Evolutionary conservation across 805 yeast species (phyloP).

Genomic region (Yarrowia divulgata): DNA sequence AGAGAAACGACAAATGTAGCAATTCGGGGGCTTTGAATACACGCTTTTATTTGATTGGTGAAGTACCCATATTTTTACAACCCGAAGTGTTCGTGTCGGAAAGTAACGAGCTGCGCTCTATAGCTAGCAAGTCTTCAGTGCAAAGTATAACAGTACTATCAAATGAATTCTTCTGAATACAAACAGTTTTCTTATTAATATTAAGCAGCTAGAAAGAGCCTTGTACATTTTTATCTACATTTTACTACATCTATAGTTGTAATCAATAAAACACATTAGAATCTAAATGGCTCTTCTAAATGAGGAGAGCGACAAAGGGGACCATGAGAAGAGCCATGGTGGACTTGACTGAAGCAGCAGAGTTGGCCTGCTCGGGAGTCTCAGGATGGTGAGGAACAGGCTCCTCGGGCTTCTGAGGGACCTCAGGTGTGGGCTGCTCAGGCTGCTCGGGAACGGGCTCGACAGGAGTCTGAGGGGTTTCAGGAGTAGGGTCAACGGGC

Average conservation of each 20-base stretch:
- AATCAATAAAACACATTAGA: slow-evolving; percentile 6
- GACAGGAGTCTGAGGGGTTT: background rate
- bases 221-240: background rate
- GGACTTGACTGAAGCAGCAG: background rate
- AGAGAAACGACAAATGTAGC: no score
- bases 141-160: no score
- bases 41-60: no score
- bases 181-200: no score
- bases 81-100: no score
- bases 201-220: no score
- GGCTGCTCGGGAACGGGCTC: background rate
- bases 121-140: no score
- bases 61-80: no score
- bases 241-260: background rate
- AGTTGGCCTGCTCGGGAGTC: slow-evolving; percentile 31
- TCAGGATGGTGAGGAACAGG: background rate
- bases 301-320: slow-evolving; percentile 11
- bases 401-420: background rate
- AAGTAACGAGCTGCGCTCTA: no score
- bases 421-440: slow-evolving; percentile 16
- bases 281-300: background rate
- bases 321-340: slow-evolving; percentile 14
- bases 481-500: background rate
- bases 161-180: no score
- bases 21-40: no score